Evolutionary conservation across 805 yeast species (phyloP).

Genomic region (Yamadazyma sp.): DNA sequence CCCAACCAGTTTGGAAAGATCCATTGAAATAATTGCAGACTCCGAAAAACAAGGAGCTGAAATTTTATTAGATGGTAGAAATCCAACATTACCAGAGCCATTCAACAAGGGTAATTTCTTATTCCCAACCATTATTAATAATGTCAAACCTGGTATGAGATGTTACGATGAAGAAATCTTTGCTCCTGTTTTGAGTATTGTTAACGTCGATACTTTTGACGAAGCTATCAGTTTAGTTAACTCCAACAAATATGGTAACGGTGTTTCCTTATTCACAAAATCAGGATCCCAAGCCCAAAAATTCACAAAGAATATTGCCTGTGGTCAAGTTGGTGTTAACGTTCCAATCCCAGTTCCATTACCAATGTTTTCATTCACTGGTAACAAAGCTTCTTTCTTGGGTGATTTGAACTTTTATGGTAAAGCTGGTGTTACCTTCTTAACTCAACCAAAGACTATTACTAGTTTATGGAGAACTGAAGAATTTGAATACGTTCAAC

Average conservation of each 20-base stretch:
- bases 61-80: conserved; percentile 62
- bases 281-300: conserved; percentile 70
- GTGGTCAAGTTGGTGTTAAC: conserved; percentile 76
- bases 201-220: conserved; percentile 61
- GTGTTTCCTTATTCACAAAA: conserved; percentile 65
- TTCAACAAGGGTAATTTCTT: conserved; percentile 60
- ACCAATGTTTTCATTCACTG: conserved; percentile 80
- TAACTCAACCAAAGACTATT: conserved; percentile 74
- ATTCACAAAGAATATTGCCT: conserved; percentile 64
- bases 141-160: conserved; percentile 64
- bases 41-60: conserved; percentile 60
- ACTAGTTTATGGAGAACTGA: conserved; percentile 64
- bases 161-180: conserved; percentile 74
- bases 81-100: conserved; percentile 29
- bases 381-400: conserved; percentile 69
- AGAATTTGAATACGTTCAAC: conserved; percentile 44
- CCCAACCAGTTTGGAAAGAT: conserved; percentile 52
- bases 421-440: conserved; percentile 67
- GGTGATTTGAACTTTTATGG: conserved; percentile 82
- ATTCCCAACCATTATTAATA: conserved; percentile 65
- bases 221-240: conserved; percentile 66
- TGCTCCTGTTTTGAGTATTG: conserved; percentile 69
- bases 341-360: conserved; percentile 81
- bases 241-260: conserved; percentile 62
- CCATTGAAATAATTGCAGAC: conserved; percentile 55